Evolutionary conservation across 441 rosid species (phyloP).

Genomic region (Gossypium armourianum): DNA sequence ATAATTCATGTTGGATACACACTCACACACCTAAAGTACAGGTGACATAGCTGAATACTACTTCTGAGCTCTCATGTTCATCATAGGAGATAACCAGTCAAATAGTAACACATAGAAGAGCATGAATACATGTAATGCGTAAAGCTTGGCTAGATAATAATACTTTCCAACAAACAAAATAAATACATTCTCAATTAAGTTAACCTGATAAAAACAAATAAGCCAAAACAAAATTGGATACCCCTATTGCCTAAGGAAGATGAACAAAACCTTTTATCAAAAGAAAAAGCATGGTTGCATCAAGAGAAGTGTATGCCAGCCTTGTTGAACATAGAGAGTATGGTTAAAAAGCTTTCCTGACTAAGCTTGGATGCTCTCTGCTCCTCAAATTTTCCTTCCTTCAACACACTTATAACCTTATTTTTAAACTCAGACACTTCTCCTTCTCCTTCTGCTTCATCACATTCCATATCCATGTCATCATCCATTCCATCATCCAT

Average conservation of each 20-base stretch:
- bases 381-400: slow-evolving; percentile 55
- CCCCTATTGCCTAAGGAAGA: background rate
- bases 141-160: background rate
- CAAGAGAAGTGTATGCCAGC: slow-evolving; percentile 61
- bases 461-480: slow-evolving; percentile 56
- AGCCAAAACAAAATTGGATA: background rate
- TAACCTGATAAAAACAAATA: background rate
- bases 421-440: slow-evolving; percentile 24
- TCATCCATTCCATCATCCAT: slow-evolving; percentile 39
- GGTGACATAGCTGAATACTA: background rate
- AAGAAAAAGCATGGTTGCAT: background rate
- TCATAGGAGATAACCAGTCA: background rate
- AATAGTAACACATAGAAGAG: background rate
- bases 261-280: background rate
- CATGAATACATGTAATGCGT: background rate
- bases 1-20: slow-evolving; percentile 4
- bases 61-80: background rate
- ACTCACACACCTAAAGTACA: background rate
- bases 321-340: slow-evolving; percentile 72
- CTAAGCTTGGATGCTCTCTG: slow-evolving; percentile 69
- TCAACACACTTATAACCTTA: slow-evolving; percentile 33
- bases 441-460: slow-evolving; percentile 29
- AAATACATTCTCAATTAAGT: background rate
- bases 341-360: slow-evolving; percentile 64
- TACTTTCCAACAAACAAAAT: background rate